Percentiles rank a stretch among this genome's conserved stretches.
Evolutionary conservation across 2,329 filamentous ascomycete genomes (phyloP).

Genomic region (Neonectria neomacrospora): DNA sequence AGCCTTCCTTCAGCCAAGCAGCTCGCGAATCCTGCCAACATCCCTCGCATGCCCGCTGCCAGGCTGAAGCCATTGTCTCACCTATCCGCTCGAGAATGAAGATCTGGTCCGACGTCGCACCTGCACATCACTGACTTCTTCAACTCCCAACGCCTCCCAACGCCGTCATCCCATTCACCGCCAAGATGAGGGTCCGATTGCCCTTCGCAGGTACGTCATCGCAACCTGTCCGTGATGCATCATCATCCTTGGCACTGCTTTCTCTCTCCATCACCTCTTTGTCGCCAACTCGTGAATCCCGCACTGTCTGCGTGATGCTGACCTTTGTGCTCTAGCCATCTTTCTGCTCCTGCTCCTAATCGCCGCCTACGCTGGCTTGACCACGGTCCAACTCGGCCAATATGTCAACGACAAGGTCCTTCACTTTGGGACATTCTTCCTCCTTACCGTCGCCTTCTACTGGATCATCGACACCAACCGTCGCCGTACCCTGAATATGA

Average conservation of each 20-base stretch:
- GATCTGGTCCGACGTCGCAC: constrained; percentile 2
- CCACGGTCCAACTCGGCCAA: constrained; percentile 65
- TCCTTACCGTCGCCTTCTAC: constrained; percentile 90
- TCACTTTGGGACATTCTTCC: constrained; percentile 89
- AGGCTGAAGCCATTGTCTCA: constrained; percentile 11
- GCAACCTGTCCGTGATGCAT: constrained; percentile 11
- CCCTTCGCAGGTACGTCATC: constrained; percentile 81
- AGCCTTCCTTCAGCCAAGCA: constrained; percentile 10
- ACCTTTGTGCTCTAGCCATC: constrained; percentile 60
- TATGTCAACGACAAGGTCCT: constrained; percentile 89
- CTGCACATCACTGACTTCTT: background rate
- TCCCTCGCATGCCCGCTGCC: background rate
- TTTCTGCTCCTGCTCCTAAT: constrained; percentile 78
- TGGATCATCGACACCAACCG: constrained; percentile 95
- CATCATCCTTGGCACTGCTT: background rate
- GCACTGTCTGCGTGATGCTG: background rate
- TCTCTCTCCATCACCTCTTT: background rate
- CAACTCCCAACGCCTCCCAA: background rate
- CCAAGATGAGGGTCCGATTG: constrained; percentile 82
- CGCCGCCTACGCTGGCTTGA: constrained; percentile 83
- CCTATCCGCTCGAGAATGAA: constrained; percentile 7
- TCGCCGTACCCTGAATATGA: constrained; percentile 85
- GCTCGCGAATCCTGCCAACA: constrained; percentile 10
- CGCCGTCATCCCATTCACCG: constrained; percentile 9
- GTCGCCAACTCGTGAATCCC: background rate